Base-by-base conservation (phyloP, 1,284 basidiomycete species). In the Peniophora sp. region DNA sequence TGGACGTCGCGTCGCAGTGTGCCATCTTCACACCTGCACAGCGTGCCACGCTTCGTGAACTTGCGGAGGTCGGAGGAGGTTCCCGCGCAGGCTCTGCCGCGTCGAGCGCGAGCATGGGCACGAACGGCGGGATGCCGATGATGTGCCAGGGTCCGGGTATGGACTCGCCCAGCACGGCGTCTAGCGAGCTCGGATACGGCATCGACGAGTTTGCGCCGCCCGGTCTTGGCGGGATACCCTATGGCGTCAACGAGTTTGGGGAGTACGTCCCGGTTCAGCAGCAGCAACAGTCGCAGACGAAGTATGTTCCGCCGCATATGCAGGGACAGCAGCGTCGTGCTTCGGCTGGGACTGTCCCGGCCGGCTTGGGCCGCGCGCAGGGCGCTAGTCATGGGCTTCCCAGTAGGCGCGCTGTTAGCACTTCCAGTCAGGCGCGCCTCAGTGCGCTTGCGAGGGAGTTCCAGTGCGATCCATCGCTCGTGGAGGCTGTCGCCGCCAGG, bases 361-460 rank as follows among this genome's bases (percentile, higher is more conserved):
- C 19, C 14, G 45, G 47, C 25, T 45, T 14, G 22, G 27, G 19
- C 10, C 24, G 24, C 9, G 20, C 24, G 12, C 27, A 32, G 27
- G 27, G 27, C 12, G 27, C 27, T 12, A 12, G 27, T 32, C 27
- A 32, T 51, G 19, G 45, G 45, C 23, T 25, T 24, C 45, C n/a
- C 43, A 51, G 46, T 50, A 51, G 47, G 44, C 45, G 57, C 59
- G 47, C 59, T 69, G 61, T 35, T 12, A 32, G 27, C 12, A 32
- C 27, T 12, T 32, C 27, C 27, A 32, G 27, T 32, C 27, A 32
- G 12, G 27, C 27, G 27, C 27, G 27, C 27, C 73, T 77, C 48
- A 70, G 69, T 43, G 72, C 75, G 27, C 71, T 89, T 19, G 85
- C 85, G 22, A 74, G 74, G 56, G 86, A 89, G 63, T 89, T 88